Evolutionary conservation across 352 stramenopile genomes (phyloP).

Genomic region (Globisporangium okanoganense): DNA sequence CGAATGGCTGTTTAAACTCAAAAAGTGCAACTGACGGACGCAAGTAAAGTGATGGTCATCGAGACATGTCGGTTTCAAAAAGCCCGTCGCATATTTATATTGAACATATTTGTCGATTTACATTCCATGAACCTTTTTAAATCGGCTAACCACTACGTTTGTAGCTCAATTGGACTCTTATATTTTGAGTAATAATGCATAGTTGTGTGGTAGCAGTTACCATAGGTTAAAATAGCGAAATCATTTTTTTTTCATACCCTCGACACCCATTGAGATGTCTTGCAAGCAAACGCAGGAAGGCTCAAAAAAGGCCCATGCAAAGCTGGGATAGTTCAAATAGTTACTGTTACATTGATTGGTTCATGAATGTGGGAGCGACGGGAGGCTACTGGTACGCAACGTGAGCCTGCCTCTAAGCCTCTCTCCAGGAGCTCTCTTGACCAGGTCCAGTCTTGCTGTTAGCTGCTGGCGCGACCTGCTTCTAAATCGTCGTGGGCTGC

Average conservation of each 20-base stretch:
- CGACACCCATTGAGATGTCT: too few relatives aligned
- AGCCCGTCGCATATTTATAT: background rate
- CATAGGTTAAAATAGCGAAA: too few relatives aligned
- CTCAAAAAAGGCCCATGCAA: too few relatives aligned
- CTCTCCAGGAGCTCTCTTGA: background rate
- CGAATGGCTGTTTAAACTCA: background rate
- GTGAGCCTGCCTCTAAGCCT: background rate
- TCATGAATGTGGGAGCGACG: background rate
- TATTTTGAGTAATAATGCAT: too few relatives aligned
- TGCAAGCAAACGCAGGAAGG: too few relatives aligned
- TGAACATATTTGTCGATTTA: too few relatives aligned
- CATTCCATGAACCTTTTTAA: too few relatives aligned
- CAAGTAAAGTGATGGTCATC: background rate
- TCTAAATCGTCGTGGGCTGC: constrained; percentile 5
- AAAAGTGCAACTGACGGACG: background rate
- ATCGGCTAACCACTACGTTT: too few relatives aligned
- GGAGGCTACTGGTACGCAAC: background rate
- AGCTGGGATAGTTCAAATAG: background rate
- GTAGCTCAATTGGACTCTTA: too few relatives aligned
- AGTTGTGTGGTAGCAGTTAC: too few relatives aligned
- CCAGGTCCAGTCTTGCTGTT: background rate
- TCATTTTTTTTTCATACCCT: too few relatives aligned
- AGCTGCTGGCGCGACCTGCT: constrained; percentile 8
- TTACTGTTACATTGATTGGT: constrained; percentile 10
- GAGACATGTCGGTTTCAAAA: background rate